phyloP scores from a whole-genome alignment of 345 rosid species.

The Bretschneidera sinensis region DNA sequence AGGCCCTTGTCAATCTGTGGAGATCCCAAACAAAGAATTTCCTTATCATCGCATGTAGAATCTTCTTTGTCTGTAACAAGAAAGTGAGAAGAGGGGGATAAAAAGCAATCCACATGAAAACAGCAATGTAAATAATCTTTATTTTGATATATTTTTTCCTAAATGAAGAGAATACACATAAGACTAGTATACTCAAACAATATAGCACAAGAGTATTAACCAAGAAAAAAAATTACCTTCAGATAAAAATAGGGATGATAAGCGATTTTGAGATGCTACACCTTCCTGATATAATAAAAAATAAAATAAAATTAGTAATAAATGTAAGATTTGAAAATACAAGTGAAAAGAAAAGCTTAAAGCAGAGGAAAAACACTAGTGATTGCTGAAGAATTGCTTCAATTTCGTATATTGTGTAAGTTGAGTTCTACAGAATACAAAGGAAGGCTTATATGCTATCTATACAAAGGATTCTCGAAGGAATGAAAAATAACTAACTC shows the following conservation, averaged over 20 bases:
- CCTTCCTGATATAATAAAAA: constrained; percentile 38
- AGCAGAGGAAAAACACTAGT: no score
- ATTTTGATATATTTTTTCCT: no score
- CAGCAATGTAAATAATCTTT: no score
- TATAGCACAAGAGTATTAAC: neutral
- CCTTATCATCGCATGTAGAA: constrained; percentile 17
- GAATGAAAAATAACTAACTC: no score
- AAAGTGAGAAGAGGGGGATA: no score
- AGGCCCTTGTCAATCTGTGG: constrained; percentile 44
- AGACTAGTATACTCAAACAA: neutral
- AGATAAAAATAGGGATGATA: constrained; percentile 53
- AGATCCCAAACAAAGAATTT: constrained; percentile 31
- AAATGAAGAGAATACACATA: neutral
- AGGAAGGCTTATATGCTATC: no score
- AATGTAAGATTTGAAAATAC: no score
- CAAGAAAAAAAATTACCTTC: constrained; percentile 48
- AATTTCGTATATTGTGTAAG: no score
- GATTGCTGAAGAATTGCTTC: no score
- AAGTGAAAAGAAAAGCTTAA: no score
- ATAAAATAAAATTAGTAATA: neutral
- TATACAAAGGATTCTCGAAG: no score
- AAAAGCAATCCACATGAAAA: neutral
- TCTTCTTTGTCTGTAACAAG: constrained; percentile 38
- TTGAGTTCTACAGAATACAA: no score
- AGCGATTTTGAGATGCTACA: constrained; percentile 41